Base-by-base conservation (phyloP, 2,329 filamentous ascomycete species). In the Sclerotinia glacialis region DNA sequence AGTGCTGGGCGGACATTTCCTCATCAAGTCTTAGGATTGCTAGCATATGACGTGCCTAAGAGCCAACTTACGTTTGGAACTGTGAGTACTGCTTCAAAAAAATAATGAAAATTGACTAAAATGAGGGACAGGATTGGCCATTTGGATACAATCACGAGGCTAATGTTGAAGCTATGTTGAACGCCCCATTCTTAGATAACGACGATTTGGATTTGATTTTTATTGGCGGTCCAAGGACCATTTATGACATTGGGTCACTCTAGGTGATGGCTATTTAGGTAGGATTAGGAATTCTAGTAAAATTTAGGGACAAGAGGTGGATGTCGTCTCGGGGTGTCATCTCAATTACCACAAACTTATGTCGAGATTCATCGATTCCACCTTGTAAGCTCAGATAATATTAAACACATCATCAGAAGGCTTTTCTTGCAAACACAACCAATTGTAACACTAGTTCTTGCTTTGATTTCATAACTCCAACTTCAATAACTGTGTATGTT, bases 1-100 rank as follows among this genome's bases (percentile, higher is more conserved):
- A 61, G 58, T 61, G 58, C 46, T 16, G 58, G 44, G 5, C 46
- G 46, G 6, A 34, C 58, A 11, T 61, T 50, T 50, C 46, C 58
- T 40, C 58, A 61, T 28, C 56, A 59, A 50, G 58, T 61, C 12
- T 12, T n/a, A 11, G 58, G 44, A 9, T 37, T 50, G 26, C 21
- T 61, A 9, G 46, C 18, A 12, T 50, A 61, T 50, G 46, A 50
- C 2, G 31, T 61, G 5, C 46, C 58, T 8, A 61, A 50, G n/a
- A 50, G 9, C 40, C 46, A 50, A 16, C 46, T 61, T 34, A 50
- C 31, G 5, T 61, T 61, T 23, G 58, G 58, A 34, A 49, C 44
- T 8, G 58, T 61, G 34, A 8, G 58, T 61, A 16, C 5, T 44
- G 5, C 16, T 37, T 58, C 1, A 12, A 3, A 28, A 21, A 9